Base-by-base conservation (phyloP, 176 grass and related monocot genomes). In the Triticum timopheevii region DNA sequence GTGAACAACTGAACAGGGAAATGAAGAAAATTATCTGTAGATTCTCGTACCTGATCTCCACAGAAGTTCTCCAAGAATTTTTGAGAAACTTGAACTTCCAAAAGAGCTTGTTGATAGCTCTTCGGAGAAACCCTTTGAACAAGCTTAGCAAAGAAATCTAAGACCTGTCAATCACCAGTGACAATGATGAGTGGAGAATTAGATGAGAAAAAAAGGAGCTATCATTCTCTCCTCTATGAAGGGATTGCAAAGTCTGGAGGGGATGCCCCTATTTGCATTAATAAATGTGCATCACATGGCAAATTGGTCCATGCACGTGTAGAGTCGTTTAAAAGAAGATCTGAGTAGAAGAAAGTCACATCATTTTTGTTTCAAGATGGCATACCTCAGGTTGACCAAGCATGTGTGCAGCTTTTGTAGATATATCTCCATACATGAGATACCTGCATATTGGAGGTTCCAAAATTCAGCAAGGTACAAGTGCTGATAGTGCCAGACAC, bases 1-100 rank as follows among this genome's bases (percentile, higher is more conserved):
- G 12, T 62, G 78, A 70, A 81, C 54, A 49, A 52, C 9, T 44
- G 69, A 65, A 81, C 62, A 30, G 2, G 50, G 16, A 62, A 58
- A 45, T 85, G 71, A 83, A 84, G 69, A 71, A 86, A 83, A 10
- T 64, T 17, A 70, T 65, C 20, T 34, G 13, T 28, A 33, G 42
- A 71, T 28, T 86, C 20, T 30, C n/a, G 66, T 81, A 98, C 97
- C 92, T 96, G 97, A 82, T 98, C 97, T 80, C 94, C 97, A 87
- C 90, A 94, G 74, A 96, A 98, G 82, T 98, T 98, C 65, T 98
- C 97, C 69, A 98, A 87, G 82, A 98, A 98, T 49, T 98, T 98
- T 80, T 96, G 94, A 35, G 97, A 77, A 79, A 98, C 92, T 88
- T 79, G 89, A 83, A 98, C 97, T 96, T 98, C 97, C 50, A 70